A percentile compares a stretch with the other conserved stretches of the same genome.
phyloP scores from a whole-genome alignment of 2,329 filamentous ascomycete genomes.

The Cordyceps farinosa region DNA sequence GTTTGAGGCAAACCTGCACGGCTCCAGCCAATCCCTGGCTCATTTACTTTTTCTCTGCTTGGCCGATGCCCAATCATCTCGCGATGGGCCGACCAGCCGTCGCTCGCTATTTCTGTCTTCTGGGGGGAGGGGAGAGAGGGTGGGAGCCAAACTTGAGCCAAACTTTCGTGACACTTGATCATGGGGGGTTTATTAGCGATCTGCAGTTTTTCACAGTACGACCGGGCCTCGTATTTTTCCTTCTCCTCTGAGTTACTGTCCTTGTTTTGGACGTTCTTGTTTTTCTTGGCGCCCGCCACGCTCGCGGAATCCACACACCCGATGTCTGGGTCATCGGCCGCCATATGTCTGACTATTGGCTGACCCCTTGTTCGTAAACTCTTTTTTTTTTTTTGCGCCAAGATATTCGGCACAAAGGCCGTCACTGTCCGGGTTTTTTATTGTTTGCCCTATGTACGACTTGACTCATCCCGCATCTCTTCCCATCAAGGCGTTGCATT shows the following conservation, averaged over 20 bases:
- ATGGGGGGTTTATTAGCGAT: neutral
- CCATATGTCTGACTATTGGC: neutral
- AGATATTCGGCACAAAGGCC: too few relatives aligned
- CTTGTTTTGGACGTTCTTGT: neutral
- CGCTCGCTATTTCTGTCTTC: neutral
- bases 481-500: too few relatives aligned
- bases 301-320: neutral
- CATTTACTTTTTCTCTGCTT: neutral
- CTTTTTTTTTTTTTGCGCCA: neutral
- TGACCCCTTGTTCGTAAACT: neutral
- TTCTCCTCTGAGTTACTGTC: neutral
- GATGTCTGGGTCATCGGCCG: neutral
- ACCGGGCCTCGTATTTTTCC: neutral
- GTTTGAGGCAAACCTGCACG: neutral
- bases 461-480: too few relatives aligned
- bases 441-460: too few relatives aligned
- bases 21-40: slow-evolving; percentile 4
- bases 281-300: neutral
- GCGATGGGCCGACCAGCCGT: neutral
- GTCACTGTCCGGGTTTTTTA: too few relatives aligned
- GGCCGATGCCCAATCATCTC: neutral
- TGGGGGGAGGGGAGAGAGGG: neutral
- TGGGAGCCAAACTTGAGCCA: neutral
- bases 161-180: neutral
- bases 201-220: neutral